Conservation (phyloP, 2,329 filamentous ascomycete genomes). For the Pyrenophora tritici-repentis region DNA sequence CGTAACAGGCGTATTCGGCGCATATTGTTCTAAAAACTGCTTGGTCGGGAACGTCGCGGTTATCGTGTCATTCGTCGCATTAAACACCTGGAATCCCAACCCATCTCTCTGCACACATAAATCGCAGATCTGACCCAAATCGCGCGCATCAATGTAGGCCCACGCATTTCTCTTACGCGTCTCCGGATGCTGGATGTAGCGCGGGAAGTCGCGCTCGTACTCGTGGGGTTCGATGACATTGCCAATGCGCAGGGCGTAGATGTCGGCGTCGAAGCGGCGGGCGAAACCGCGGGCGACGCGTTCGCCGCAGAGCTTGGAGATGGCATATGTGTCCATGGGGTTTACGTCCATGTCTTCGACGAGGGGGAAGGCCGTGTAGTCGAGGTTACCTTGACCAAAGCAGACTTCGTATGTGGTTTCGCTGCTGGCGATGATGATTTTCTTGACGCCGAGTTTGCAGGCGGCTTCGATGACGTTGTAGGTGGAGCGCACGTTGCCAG, state of each 20-base stretch:
- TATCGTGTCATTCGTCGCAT: constrained; percentile 66
- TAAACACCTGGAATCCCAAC: constrained; percentile 67
- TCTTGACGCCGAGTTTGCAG: constrained; percentile 64
- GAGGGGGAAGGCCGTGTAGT: constrained; percentile 63
- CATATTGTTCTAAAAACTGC: constrained; percentile 57
- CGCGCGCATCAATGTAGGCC: constrained; percentile 66
- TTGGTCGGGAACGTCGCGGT: constrained; percentile 59
- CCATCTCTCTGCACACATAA: constrained; percentile 58
- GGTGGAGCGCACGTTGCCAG: constrained; percentile 59
- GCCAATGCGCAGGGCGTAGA: constrained; percentile 65
- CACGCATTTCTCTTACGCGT: constrained; percentile 63
- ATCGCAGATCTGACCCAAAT: constrained; percentile 66
- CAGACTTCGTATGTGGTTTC: constrained; percentile 67
- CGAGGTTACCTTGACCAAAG: constrained; percentile 63
- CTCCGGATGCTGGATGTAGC: constrained; percentile 57
- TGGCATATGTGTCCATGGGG: constrained; percentile 66
- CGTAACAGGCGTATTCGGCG: constrained; percentile 58
- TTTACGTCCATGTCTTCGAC: constrained; percentile 64
- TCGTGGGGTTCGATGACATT: constrained; percentile 67
- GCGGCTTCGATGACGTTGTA: constrained; percentile 69
- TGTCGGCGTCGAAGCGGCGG: constrained; percentile 60
- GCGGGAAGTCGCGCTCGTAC: constrained; percentile 59
- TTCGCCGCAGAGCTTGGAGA: constrained; percentile 65
- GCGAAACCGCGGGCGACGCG: constrained; percentile 62
- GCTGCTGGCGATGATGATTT: constrained; percentile 64